Conservation (phyloP, 108 stramenopile genomes). For the Discostella pseudostelligera region DNA sequence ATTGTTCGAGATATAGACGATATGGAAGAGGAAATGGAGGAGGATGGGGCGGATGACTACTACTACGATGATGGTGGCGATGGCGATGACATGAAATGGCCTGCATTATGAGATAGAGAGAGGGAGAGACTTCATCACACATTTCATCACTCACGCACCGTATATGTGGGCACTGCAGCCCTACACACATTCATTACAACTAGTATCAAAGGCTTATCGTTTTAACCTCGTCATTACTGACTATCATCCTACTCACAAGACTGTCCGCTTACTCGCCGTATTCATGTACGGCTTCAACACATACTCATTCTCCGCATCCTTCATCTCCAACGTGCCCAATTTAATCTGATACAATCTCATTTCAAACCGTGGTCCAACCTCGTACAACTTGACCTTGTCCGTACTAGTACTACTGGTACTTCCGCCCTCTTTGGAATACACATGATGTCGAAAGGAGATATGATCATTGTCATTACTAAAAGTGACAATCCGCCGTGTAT, state of each 20-base stretch:
- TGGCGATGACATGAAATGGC: slow-evolving; percentile 8
- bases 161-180: too few relatives aligned
- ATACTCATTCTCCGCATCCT: slow-evolving; percentile 97
- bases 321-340: slow-evolving; percentile 93
- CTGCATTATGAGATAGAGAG: not conserved
- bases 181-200: too few relatives aligned
- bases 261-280: slow-evolving; percentile 88
- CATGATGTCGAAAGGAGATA: slow-evolving; percentile 98
- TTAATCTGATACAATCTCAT: slow-evolving; percentile 95
- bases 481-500: slow-evolving; percentile 90
- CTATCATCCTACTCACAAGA: slow-evolving; percentile 40
- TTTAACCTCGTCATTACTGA: too few relatives aligned
- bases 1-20: slow-evolving; percentile 18
- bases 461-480: slow-evolving; percentile 95
- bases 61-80: slow-evolving; percentile 4
- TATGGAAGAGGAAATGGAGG: not conserved
- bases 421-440: slow-evolving; percentile 75
- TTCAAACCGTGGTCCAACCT: slow-evolving; percentile 99
- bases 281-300: slow-evolving; percentile 97
- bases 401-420: not conserved
- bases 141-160: too few relatives aligned
- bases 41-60: not conserved
- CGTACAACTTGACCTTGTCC: slow-evolving; percentile 87
- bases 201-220: too few relatives aligned
- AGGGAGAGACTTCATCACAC: too few relatives aligned